Conservation (phyloP, 495 filamentous ascomycete genomes). For the Xylaria intraflava region DNA sequence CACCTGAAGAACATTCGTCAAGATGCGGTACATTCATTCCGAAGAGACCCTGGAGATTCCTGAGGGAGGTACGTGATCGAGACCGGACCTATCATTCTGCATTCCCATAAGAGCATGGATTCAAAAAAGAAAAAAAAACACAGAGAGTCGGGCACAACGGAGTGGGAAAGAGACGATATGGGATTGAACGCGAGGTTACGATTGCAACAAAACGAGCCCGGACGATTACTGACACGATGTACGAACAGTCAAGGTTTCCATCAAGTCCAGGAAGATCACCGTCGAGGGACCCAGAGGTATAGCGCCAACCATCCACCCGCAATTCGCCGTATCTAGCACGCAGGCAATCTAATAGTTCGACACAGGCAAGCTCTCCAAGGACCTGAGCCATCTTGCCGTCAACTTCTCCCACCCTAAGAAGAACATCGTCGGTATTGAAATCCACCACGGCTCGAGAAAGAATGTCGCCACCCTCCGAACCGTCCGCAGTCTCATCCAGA, state of each 20-base stretch:
- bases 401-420: conserved; percentile 81
- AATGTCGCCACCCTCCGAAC: conserved; percentile 95
- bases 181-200: conserved; percentile 14
- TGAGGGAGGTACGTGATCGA: conserved; percentile 75
- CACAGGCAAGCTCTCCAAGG: conserved; percentile 85
- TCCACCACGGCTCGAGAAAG: conserved; percentile 97
- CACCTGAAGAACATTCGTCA: conserved; percentile 46
- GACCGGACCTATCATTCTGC: neutral
- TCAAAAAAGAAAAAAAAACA: neutral
- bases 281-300: conserved; percentile 90
- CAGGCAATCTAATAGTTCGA: conserved; percentile 19
- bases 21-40: conserved; percentile 98
- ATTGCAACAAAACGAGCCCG: neutral
- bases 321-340: neutral
- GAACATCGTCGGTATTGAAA: conserved; percentile 83
- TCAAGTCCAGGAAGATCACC: conserved; percentile 90
- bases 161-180: conserved; percentile 4
- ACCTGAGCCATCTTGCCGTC: conserved; percentile 91
- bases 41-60: conserved; percentile 89
- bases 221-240: conserved; percentile 34
- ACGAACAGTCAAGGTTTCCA: conserved; percentile 78
- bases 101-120: neutral
- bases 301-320: neutral
- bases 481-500: conserved; percentile 94
- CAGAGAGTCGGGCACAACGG: neutral